Evolutionary conservation across 495 filamentous ascomycete genomes (phyloP), one percentile per base, ranked within the genome.

Genomic region (Penicillium flavigenum): DNA sequence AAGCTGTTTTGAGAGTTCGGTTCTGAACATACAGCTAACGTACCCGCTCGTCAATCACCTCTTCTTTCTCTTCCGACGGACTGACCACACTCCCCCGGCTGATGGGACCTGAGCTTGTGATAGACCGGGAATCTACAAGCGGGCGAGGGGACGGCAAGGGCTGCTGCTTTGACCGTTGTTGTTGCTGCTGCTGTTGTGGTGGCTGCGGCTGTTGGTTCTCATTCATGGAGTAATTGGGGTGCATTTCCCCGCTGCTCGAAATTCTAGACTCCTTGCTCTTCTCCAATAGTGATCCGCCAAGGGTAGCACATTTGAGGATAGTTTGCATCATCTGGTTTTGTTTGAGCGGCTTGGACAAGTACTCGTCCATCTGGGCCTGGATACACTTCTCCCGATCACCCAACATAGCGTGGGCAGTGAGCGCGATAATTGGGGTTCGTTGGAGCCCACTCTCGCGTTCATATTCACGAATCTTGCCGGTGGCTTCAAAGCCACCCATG

Each of bases 401-500:
- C 79, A 98, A 84, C 95, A 99, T 99, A 62, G 95, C 95, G 76
- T 98, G 95, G 4, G 95, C 95, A 3, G 95, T 99, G 11, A 99
- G 82, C 4, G 95, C 95, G 63, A 99, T 96, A 67, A 99, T 96
- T 9, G 95, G 95, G 14, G 92, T 95, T 22, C 93, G 85, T 55
- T 88, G 84, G 7, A 90, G 79, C 19, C 86, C 85, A 41, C 71
- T 77, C 58, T 88, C 88, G 31, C 86, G 84, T 69, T 99, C 95
- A 65, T 90, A 97, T 64, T 96, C 92, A 48, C 95, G 87, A 59
- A 99, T 99, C 78, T 94, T 96, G 52, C 86, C 91, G 19, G 95
- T 99, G 38, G 95, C 91, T 74, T 99, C 95, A 70, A 98, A 99
- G 36, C 95, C 95, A 62, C 95, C 95, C 92, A 99, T 98, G 58